Percentiles rank a stretch among this genome's conserved stretches.
Conservation (phyloP, 1,139 yeast species). For the Saccharomyces hybrid region DNA sequence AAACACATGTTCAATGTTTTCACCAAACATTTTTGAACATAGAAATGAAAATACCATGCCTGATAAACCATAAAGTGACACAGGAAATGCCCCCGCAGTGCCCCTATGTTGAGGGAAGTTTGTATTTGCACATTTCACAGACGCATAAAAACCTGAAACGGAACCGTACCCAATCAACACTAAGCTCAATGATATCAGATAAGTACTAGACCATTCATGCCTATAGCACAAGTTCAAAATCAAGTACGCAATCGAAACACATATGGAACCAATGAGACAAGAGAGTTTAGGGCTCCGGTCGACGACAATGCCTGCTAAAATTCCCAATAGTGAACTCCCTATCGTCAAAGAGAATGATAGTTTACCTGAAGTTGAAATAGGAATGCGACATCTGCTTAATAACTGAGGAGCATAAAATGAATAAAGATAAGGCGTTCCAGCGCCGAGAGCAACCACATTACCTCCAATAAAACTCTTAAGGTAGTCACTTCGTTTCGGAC, state of each 20-base stretch:
- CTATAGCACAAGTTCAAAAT: slow-evolving; percentile 34
- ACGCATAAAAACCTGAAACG: slow-evolving; percentile 53
- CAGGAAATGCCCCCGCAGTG: slow-evolving; percentile 58
- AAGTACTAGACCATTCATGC: slow-evolving; percentile 28
- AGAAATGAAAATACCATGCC: slow-evolving; percentile 35
- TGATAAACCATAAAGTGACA: slow-evolving; percentile 49
- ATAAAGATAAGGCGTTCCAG: slow-evolving; percentile 68
- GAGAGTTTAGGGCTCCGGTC: slow-evolving; percentile 49
- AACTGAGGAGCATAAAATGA: slow-evolving; percentile 70
- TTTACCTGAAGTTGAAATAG: slow-evolving; percentile 55
- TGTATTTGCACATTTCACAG: slow-evolving; percentile 60
- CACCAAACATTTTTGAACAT: slow-evolving; percentile 40
- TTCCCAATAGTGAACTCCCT: slow-evolving; percentile 62
- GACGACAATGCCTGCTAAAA: slow-evolving; percentile 59
- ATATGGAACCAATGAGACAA: slow-evolving; percentile 46
- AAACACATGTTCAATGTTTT: slow-evolving; percentile 38
- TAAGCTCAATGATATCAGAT: slow-evolving; percentile 43
- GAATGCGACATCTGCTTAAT: slow-evolving; percentile 46
- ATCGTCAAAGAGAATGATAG: slow-evolving; percentile 54
- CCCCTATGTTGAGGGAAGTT: slow-evolving; percentile 67
- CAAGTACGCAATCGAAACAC: slow-evolving; percentile 38
- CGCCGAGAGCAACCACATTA: slow-evolving; percentile 39
- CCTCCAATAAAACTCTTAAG: not conserved
- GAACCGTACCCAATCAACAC: slow-evolving; percentile 57
- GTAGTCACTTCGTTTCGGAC: not conserved